Evolutionary conservation across 2,329 filamentous ascomycete species (phyloP).

Genomic region (Teratosphaeria pseudoeucalypti): DNA sequence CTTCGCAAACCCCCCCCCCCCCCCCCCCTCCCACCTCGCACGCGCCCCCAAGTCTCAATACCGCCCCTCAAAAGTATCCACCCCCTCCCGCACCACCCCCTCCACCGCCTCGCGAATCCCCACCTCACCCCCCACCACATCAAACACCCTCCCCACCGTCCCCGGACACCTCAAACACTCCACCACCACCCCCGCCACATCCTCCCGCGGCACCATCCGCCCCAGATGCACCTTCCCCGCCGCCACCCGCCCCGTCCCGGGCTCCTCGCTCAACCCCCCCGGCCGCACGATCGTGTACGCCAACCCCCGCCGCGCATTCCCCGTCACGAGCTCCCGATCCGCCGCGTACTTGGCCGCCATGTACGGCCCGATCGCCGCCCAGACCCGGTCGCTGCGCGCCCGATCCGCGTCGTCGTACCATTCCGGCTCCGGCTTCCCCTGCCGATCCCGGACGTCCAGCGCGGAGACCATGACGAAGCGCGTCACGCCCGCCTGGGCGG

Average conservation of each 20-base stretch:
- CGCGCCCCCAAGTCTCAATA: conserved; percentile 10
- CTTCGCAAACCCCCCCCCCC: too few relatives aligned
- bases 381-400: conserved; percentile 28
- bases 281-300: conserved; percentile 39
- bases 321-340: conserved; percentile 30
- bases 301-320: conserved; percentile 29
- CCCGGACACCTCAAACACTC: conserved; percentile 42
- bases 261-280: conserved; percentile 35
- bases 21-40: too few relatives aligned
- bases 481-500: conserved; percentile 44
- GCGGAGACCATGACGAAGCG: conserved; percentile 59
- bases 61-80: conserved; percentile 26
- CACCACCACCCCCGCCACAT: conserved; percentile 50
- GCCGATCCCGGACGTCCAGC: conserved; percentile 42
- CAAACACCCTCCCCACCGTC: conserved; percentile 35
- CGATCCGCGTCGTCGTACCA: conserved; percentile 36
- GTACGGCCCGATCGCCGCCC: conserved; percentile 31
- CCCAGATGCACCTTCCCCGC: conserved; percentile 34
- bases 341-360: conserved; percentile 35
- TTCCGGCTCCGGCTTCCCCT: conserved; percentile 28
- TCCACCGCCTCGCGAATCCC: conserved; percentile 30
- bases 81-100: conserved; percentile 27
- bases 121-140: conserved; percentile 33
- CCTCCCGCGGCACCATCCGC: conserved; percentile 40
- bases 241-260: conserved; percentile 32